Evolutionary conservation across 2,329 filamentous ascomycete species (phyloP), one percentile per base, ranked within the genome.

Genomic region (Colletotrichum tanaceti): DNA sequence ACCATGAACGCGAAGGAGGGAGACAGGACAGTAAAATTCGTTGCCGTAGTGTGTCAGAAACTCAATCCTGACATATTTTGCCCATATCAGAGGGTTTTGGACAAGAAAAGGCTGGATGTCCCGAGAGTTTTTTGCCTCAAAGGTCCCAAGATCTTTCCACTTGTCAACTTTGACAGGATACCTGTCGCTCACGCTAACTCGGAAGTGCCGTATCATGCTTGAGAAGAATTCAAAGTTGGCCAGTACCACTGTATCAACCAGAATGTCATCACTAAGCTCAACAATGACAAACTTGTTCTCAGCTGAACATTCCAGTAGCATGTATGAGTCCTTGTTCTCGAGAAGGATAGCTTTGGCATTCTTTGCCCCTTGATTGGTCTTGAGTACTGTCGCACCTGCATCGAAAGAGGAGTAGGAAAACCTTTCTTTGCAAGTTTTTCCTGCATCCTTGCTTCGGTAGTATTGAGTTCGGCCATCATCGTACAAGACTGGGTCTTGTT

Each of bases 181-280:
- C 65, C 93, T 90, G 80, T 98, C 96, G 66, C 94, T 97, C 55
- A 98, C 95, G 77, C 93, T 97, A 73, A 98, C 89, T 59, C 92
- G 88, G 78, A 99, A 98, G 55, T 90, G 92, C 61, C 94, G 91
- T 74, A 98, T 92, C 87, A 97, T 98, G 77, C 94, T 98, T 63
- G 94, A 97, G 83, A 99, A 99, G 83, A 99, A 99, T 79, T 99
- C 96, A 74, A 97, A 99, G 78, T 99, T 99, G 70, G 95, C 96
- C 62, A 99, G 85, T n/a, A 98, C 96, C 47, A 99, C 86, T 0
- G 96, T 99, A 77, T 99, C 96, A 67, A 99, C 92, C 52, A 97
- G 86, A 65, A 91, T 89, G 65, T 90, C 88, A 75, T 97, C 93
- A 78, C 93, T 98, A 38, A 99, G 85, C 80, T 99, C 96, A 69